Evolutionary conservation across 352 stramenopile genomes (phyloP), one percentile per base, ranked within the genome.

Genomic region (Globisporangium alternatum): DNA sequence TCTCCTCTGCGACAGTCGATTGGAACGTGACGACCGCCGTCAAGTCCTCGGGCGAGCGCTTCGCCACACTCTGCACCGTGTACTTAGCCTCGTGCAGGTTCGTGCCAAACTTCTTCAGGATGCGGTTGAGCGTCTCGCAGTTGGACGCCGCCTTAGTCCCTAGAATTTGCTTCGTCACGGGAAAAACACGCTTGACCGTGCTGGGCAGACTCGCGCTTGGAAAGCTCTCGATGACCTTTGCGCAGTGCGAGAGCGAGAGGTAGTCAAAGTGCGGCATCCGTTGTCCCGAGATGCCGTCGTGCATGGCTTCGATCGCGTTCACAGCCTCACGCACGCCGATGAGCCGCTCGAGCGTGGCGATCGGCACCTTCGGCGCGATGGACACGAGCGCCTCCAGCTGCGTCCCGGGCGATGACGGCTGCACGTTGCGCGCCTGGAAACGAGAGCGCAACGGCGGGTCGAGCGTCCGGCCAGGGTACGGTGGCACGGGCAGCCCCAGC

Each of bases 391-490:
- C 66, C 43, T 91, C 83, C 3, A 92, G 63, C 31, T 89, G 83
- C 8, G 79, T 85, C 2, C 83, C 83, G 10, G 83, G 86, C 21
- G 81, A 87, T 8, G 76, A 78, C 4, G 84, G 76, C 43, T 78
- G 68, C 1, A 97, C 69, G 47, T 88, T 85, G 10, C 88, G 74
- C 5, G 88, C 89, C 55, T 95, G 76, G 78, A 97, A 97, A 15
- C 90, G 83, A 4, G 86, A 97, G 1, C 90, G 85, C 12, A 97
- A 71, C 6, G 90, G 90, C 28, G 90, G 90, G 53, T 97, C 90
- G 19, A 97, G 75, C 12, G 89, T 89, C 6, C 85, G 83, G 1
- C 89, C 89, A 13, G 86, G 80, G 61, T 96, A 97, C 17, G 89
- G 89, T 39, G 91, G 91, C 53, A 90, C 79, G 1, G 91, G 88